A percentile compares a stretch with the other conserved stretches of the same genome.
These are phyloP conservation scores for Dothiorella sarmentorum DNA, from an alignment of 2,329 filamentous ascomycete species.

Conservation along the genomic window DNA sequence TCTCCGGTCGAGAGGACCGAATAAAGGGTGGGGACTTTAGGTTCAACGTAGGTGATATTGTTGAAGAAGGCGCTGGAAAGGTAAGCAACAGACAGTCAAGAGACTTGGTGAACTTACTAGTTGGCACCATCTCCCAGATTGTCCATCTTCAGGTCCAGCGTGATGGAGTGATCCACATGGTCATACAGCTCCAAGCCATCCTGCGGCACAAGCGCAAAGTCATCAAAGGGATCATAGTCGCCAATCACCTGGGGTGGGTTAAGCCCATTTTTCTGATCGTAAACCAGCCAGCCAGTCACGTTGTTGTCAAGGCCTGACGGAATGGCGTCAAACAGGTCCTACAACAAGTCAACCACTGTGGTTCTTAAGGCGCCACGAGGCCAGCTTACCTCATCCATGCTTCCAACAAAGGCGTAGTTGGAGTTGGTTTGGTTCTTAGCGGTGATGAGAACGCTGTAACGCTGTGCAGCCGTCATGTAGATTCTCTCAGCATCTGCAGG, in stretches of 20 bases:
- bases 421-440: constrained; percentile 53
- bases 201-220: constrained; percentile 65
- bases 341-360: not conserved
- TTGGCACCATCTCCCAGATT: constrained; percentile 64
- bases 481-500: constrained; percentile 58
- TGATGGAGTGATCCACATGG: constrained; percentile 61
- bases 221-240: constrained; percentile 67
- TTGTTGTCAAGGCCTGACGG: constrained; percentile 66
- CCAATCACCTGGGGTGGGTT: constrained; percentile 55
- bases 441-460: constrained; percentile 65
- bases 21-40: constrained; percentile 78
- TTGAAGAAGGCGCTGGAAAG: constrained; percentile 53
- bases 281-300: constrained; percentile 55
- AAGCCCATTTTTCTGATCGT: constrained; percentile 47
- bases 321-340: constrained; percentile 61
- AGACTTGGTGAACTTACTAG: constrained; percentile 50
- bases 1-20: constrained; percentile 63
- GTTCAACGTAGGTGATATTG: constrained; percentile 69
- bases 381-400: constrained; percentile 44
- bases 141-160: constrained; percentile 59
- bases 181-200: constrained; percentile 61
- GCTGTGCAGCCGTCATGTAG: constrained; percentile 66
- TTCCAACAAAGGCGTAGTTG: constrained; percentile 59
- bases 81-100: not conserved
- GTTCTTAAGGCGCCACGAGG: not conserved